phyloP scores from a whole-genome alignment of 495 filamentous ascomycete genomes.

The Penicillium coffeae region DNA sequence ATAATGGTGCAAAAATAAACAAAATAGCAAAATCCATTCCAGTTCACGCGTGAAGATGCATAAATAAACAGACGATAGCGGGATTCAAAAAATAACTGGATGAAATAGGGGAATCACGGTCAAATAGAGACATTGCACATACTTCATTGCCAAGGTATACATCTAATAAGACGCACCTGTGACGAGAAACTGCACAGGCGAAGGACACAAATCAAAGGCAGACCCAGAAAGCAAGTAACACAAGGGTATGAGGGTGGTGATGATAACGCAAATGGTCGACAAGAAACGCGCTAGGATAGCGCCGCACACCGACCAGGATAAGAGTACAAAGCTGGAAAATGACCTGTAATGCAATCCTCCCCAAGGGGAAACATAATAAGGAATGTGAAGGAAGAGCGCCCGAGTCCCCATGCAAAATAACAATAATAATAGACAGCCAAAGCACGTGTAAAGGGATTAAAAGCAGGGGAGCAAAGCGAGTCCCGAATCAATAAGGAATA shows the following conservation, averaged over 20 bases:
- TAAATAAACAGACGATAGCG: constrained; percentile 6
- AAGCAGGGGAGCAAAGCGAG: constrained; percentile 24
- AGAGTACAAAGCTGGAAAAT: constrained; percentile 31
- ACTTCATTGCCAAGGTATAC: constrained; percentile 5
- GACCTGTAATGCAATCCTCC: constrained; percentile 36
- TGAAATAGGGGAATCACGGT: constrained; percentile 30
- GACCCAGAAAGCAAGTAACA: constrained; percentile 9
- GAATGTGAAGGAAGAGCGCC: constrained; percentile 35
- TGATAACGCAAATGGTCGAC: constrained; percentile 28
- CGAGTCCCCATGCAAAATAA: constrained; percentile 35
- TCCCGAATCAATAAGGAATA: constrained; percentile 30
- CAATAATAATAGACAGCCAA: constrained; percentile 8
- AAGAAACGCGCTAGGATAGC: constrained; percentile 21
- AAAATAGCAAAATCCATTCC: constrained; percentile 28
- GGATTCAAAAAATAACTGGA: constrained; percentile 11
- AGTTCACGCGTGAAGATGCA: constrained; percentile 28
- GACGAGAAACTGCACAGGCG: constrained; percentile 7
- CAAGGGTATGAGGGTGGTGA: constrained; percentile 30
- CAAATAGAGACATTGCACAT: constrained; percentile 9
- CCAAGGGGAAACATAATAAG: constrained; percentile 28
- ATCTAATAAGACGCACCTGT: constrained; percentile 4
- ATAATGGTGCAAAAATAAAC: constrained; percentile 12
- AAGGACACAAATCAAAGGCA: constrained; percentile 12
- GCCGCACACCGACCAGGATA: constrained; percentile 25
- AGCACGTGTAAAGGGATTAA: constrained; percentile 10